phyloP scores from a whole-genome alignment of 139 green algal species.

The Chlorella sp. region DNA sequence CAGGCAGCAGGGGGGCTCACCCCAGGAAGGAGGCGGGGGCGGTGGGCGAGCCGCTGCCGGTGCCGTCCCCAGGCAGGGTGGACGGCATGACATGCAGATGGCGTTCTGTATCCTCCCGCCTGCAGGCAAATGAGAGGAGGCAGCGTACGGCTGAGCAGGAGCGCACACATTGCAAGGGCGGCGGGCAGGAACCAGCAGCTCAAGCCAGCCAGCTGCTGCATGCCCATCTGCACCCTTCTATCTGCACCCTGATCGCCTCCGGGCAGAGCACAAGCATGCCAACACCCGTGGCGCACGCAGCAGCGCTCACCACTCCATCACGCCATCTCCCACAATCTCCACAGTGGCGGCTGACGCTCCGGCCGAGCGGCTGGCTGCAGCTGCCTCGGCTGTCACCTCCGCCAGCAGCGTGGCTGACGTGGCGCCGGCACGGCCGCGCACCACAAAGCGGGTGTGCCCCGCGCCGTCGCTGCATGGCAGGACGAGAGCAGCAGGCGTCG shows the following conservation, averaged over 20 bases:
- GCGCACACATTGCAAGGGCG: not conserved
- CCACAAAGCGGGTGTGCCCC: constrained; percentile 13
- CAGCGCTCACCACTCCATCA: constrained; percentile 38
- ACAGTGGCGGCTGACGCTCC: not conserved
- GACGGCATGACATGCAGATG: constrained; percentile 23
- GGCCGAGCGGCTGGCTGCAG: not conserved
- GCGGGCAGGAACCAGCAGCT: not conserved
- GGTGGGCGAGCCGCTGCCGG: constrained; percentile 16
- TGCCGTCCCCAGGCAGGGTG: not conserved
- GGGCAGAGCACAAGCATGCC: not conserved
- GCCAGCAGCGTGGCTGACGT: constrained; percentile 10
- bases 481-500: too few species aligned
- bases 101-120: constrained; percentile 39
- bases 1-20: not conserved
- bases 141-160: not conserved
- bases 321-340: constrained; percentile 17
- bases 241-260: not conserved
- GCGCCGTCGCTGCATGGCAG: constrained; percentile 7
- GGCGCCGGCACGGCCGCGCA: constrained; percentile 25
- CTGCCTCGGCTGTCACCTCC: not conserved
- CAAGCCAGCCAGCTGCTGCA: not conserved
- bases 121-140: not conserved
- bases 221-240: not conserved
- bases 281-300: too few species aligned
- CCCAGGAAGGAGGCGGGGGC: not conserved